These are phyloP conservation scores for Saccharomyces pastorianus DNA, from an alignment of 1,139 yeast species.

Conservation along the genomic window DNA sequence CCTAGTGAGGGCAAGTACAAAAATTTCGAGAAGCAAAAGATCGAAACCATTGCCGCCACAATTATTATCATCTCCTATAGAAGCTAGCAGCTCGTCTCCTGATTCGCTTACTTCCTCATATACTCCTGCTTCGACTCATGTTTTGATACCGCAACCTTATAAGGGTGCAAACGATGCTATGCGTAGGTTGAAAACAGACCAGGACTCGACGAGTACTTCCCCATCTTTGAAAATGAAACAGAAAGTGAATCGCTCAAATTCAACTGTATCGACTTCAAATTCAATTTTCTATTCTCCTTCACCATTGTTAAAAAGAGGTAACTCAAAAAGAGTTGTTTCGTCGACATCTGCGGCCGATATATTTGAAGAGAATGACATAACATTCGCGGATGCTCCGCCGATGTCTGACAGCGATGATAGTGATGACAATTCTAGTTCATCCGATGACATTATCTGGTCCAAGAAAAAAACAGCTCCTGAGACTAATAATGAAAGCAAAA, in stretches of 20 bases:
- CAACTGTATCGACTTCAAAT: conserved; percentile 18
- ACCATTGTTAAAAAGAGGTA: conserved; percentile 46
- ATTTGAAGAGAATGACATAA: conserved; percentile 58
- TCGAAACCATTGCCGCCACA: conserved; percentile 19
- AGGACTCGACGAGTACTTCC: conserved; percentile 12
- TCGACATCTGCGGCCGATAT: conserved; percentile 39
- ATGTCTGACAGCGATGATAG: conserved; percentile 38
- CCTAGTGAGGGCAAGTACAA: conserved; percentile 15
- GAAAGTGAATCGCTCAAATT: conserved; percentile 21
- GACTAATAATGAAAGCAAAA: not conserved
- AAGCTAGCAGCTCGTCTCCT: conserved; percentile 11
- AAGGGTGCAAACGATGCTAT: conserved; percentile 30
- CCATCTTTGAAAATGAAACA: conserved; percentile 13
- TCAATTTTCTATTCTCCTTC: conserved; percentile 31
- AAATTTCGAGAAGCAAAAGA: conserved; percentile 9
- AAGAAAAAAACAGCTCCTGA: conserved; percentile 1
- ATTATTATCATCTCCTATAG: conserved; percentile 5
- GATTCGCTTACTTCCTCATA: conserved; percentile 30
- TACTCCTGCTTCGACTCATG: conserved; percentile 36
- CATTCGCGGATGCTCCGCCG: conserved; percentile 66
- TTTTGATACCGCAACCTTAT: conserved; percentile 37
- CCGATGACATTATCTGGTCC: conserved; percentile 19
- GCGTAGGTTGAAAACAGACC: conserved; percentile 12
- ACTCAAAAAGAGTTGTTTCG: conserved; percentile 40
- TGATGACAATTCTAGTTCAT: conserved; percentile 9